Evolutionary conservation across 768 basidiomycete genomes (phyloP).

Genomic region (Artomyces pyxidatus): DNA sequence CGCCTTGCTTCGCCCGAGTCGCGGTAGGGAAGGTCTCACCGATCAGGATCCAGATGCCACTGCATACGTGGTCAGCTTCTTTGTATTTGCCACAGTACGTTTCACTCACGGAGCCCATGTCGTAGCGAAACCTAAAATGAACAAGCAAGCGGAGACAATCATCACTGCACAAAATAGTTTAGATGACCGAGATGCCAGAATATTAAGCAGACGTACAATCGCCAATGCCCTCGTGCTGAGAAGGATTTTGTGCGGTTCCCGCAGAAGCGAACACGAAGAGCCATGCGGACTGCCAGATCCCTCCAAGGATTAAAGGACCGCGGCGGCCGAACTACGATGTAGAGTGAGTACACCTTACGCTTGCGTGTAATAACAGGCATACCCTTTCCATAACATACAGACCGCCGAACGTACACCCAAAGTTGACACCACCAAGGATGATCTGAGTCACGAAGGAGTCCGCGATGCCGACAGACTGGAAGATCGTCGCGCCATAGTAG

Average conservation of each 20-base stretch:
- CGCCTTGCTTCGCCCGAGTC: constrained; percentile 64
- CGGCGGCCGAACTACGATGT: constrained; percentile 52
- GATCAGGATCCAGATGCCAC: constrained; percentile 71
- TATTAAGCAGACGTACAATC: constrained; percentile 30
- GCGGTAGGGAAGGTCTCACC: constrained; percentile 72
- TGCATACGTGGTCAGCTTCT: constrained; percentile 7
- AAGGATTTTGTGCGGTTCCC: constrained; percentile 54
- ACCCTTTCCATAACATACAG: constrained; percentile 65
- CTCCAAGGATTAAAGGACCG: constrained; percentile 56
- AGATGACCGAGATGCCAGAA: neutral
- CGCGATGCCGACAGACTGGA: constrained; percentile 54
- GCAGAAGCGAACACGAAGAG: constrained; percentile 68
- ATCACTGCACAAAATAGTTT: constrained; percentile 16
- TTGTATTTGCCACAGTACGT: neutral
- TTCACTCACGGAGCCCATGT: constrained; percentile 53
- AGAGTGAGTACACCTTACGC: neutral
- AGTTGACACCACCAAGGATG: constrained; percentile 69
- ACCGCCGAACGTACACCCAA: constrained; percentile 63
- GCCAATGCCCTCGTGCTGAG: constrained; percentile 39
- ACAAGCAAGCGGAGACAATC: constrained; percentile 55
- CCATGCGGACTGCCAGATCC: constrained; percentile 64
- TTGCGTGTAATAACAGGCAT: constrained; percentile 14
- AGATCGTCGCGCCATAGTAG: constrained; percentile 57
- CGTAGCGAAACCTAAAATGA: constrained; percentile 63
- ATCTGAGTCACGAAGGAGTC: constrained; percentile 69